phyloP scores from a whole-genome alignment of 345 rosid species.

The Salix exigua region DNA sequence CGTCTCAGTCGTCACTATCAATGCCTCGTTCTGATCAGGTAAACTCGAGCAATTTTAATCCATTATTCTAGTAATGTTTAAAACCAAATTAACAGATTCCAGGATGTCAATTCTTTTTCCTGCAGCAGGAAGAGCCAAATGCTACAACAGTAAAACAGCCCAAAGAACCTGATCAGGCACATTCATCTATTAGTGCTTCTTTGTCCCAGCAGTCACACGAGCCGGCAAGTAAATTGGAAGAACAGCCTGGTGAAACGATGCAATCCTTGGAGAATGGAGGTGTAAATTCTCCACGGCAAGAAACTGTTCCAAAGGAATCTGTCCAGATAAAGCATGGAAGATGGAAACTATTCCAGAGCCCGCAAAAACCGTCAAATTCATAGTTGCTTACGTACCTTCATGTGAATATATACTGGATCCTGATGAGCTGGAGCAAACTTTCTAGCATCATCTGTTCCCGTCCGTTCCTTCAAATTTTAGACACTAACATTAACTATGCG shows the following conservation, averaged over 20 bases:
- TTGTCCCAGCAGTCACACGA: background rate
- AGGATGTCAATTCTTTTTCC: background rate
- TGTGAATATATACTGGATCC: background rate
- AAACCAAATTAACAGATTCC: background rate
- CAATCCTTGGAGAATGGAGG: background rate
- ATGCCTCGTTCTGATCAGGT: slow-evolving; percentile 42
- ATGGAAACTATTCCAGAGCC: slow-evolving; percentile 1
- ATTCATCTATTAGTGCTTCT: background rate
- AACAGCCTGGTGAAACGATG: background rate
- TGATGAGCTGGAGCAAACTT: background rate
- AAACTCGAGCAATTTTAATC: background rate
- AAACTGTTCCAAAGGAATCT: background rate
- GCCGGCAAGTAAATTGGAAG: background rate
- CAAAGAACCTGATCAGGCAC: background rate
- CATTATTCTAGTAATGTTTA: background rate
- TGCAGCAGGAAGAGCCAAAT: background rate
- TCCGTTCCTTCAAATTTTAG: background rate
- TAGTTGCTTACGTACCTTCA: background rate
- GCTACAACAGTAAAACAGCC: background rate
- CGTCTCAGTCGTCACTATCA: slow-evolving; percentile 31
- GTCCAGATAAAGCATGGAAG: background rate
- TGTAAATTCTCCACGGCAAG: background rate
- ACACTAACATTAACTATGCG: background rate
- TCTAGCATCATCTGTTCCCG: background rate
- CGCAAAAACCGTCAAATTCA: background rate